phyloP scores from a whole-genome alignment of 306 rosid genomes.

The Dalbergia oliveri region DNA sequence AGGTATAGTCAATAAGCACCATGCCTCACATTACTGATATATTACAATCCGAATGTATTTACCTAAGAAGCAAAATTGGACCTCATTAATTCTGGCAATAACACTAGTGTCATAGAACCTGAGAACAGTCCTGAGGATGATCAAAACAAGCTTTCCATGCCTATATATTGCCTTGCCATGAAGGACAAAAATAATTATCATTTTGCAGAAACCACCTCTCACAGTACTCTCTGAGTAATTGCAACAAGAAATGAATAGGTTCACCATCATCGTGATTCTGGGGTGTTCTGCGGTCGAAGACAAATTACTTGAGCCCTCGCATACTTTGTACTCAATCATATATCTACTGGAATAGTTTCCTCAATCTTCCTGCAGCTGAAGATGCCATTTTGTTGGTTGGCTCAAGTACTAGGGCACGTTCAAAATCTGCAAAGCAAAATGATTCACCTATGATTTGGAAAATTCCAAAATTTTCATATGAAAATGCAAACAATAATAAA shows the following conservation, averaged over 20 bases:
- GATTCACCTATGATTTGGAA: conserved; percentile 1
- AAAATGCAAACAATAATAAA: conserved; percentile 6
- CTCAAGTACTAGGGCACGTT: conserved; percentile 88
- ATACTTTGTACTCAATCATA: conserved; percentile 16
- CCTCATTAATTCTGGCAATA: conserved; percentile 14
- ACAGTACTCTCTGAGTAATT: neutral
- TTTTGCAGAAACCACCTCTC: conserved; percentile 12
- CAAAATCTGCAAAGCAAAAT: conserved; percentile 73
- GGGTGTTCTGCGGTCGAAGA: neutral
- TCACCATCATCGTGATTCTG: neutral
- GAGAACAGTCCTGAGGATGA: conserved; percentile 1
- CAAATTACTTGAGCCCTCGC: neutral
- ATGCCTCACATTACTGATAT: conserved; percentile 40
- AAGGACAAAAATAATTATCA: neutral
- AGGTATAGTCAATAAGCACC: conserved; percentile 21
- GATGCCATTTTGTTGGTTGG: conserved; percentile 98
- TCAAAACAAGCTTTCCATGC: conserved; percentile 21
- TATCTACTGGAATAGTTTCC: conserved; percentile 77
- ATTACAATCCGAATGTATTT: conserved; percentile 44
- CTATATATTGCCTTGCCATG: conserved; percentile 30
- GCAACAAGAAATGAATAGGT: conserved; percentile 1
- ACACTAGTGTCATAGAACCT: neutral
- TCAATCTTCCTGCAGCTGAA: conserved; percentile 70
- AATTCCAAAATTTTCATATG: neutral
- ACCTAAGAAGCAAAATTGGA: conserved; percentile 61